Evolutionary conservation across 106 monocot species (phyloP).

Genomic region (Dioscorea alata): DNA sequence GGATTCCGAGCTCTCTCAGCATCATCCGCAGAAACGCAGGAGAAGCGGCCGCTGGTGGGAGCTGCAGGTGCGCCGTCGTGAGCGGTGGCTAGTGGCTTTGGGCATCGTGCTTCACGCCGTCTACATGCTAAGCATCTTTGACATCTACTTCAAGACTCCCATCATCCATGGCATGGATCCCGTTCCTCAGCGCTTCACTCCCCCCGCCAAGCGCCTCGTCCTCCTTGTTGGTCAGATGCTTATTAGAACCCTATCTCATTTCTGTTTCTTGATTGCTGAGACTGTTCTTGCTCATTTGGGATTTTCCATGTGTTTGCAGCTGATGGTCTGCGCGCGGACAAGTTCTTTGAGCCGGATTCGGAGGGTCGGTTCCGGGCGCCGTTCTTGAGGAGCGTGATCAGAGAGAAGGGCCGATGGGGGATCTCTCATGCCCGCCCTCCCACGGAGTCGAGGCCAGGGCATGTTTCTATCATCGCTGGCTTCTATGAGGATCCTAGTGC

Average conservation of each 20-base stretch:
- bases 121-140: slow-evolving; percentile 98
- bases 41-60: slow-evolving; percentile 9
- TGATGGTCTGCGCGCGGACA: slow-evolving; percentile 88
- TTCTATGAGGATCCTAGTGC: slow-evolving; percentile 96
- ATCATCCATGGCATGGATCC: slow-evolving; percentile 88
- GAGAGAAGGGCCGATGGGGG: slow-evolving; percentile 81
- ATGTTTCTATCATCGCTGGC: slow-evolving; percentile 80
- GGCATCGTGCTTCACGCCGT: slow-evolving; percentile 84
- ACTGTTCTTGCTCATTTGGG: not conserved
- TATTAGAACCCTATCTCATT: not conserved
- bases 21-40: not conserved
- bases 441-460: slow-evolving; percentile 89
- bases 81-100: slow-evolving; percentile 69
- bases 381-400: slow-evolving; percentile 64
- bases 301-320: slow-evolving; percentile 23
- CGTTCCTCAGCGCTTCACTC: slow-evolving; percentile 54
- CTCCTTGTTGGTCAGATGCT: slow-evolving; percentile 56
- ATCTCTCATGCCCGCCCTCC: slow-evolving; percentile 90
- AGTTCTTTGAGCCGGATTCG: slow-evolving; percentile 72
- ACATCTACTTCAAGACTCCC: slow-evolving; percentile 97
- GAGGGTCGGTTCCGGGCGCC: slow-evolving; percentile 66
- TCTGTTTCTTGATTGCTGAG: not conserved
- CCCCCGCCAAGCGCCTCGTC: slow-evolving; percentile 91
- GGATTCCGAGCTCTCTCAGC: not conserved
- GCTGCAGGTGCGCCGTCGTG: slow-evolving; percentile 39